A percentile compares a stretch with the other conserved stretches of the same genome.
These are phyloP conservation scores for Datisca glomerata DNA, from an alignment of 306 rosid genomes.

Conservation along the genomic window DNA sequence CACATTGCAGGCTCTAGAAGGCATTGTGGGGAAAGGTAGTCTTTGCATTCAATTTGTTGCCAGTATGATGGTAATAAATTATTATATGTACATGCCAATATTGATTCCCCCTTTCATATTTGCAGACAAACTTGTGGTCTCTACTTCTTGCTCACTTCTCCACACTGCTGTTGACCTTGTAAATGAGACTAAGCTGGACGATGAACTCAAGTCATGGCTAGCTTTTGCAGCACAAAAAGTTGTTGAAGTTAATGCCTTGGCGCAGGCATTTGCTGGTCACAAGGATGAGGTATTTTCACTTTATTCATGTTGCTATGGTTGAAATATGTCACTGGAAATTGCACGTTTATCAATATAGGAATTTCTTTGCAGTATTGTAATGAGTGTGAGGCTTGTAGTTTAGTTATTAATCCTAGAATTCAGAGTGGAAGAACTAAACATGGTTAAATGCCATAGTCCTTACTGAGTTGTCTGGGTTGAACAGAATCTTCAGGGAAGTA, in stretches of 20 bases:
- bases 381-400: no score
- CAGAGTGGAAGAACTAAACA: no score
- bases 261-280: slow-evolving; percentile 58
- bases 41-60: neutral
- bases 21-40: slow-evolving; percentile 61
- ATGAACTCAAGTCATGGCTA: slow-evolving; percentile 76
- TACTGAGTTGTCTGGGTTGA: no score
- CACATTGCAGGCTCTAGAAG: slow-evolving; percentile 41
- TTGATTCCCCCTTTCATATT: neutral
- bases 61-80: neutral
- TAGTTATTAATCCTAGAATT: no score
- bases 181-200: slow-evolving; percentile 64
- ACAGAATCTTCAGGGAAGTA: no score
- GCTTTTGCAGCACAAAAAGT: slow-evolving; percentile 85
- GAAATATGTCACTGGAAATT: no score
- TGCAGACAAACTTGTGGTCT: slow-evolving; percentile 62
- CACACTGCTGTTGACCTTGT: slow-evolving; percentile 87
- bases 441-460: no score
- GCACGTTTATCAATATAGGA: no score
- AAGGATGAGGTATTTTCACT: slow-evolving; percentile 47
- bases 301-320: no score
- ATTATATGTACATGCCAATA: neutral
- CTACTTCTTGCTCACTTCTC: slow-evolving; percentile 84
- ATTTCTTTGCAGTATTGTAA: no score
- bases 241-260: slow-evolving; percentile 79